phyloP scores from a whole-genome alignment of 768 basidiomycete species.

The Trametes maxima region DNA sequence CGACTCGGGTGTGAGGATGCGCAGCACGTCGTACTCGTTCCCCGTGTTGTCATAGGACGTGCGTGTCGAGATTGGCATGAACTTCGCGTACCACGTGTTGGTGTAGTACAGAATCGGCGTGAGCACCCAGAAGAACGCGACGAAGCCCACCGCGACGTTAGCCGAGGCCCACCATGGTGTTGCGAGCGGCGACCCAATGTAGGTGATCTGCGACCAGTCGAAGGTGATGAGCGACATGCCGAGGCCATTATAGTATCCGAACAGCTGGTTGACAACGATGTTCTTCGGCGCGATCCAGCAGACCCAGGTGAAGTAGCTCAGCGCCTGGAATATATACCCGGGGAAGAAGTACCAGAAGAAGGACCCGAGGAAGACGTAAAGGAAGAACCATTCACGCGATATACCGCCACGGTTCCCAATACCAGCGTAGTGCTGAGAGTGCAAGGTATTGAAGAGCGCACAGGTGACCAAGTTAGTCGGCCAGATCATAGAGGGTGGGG shows the following conservation, averaged over 20 bases:
- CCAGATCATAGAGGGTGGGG: constrained; percentile 50
- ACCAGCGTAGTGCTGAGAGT: constrained; percentile 43
- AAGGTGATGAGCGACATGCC: constrained; percentile 75
- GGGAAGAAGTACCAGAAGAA: constrained; percentile 62
- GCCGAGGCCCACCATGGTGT: constrained; percentile 86
- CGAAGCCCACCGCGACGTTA: constrained; percentile 63
- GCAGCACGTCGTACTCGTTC: constrained; percentile 43
- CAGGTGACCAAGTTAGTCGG: constrained; percentile 45
- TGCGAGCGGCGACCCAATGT: constrained; percentile 70
- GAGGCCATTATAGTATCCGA: constrained; percentile 52
- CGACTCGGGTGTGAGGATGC: constrained; percentile 40
- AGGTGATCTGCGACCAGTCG: constrained; percentile 77
- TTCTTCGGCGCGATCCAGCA: constrained; percentile 76
- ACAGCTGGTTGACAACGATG: constrained; percentile 70
- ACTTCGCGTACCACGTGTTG: constrained; percentile 67
- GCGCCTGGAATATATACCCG: constrained; percentile 67
- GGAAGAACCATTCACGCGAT: constrained; percentile 56
- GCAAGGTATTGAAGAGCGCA: constrained; percentile 49
- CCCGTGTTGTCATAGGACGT: constrained; percentile 49
- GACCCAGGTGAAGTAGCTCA: constrained; percentile 46
- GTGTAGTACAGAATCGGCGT: constrained; percentile 67
- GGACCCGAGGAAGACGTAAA: constrained; percentile 41
- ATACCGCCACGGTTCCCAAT: constrained; percentile 48
- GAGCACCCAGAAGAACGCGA: constrained; percentile 71
- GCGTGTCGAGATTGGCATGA: constrained; percentile 54